phyloP scores from a whole-genome alignment of 192 early-diverging fungal genomes.

The Mortierella hygrophila region DNA sequence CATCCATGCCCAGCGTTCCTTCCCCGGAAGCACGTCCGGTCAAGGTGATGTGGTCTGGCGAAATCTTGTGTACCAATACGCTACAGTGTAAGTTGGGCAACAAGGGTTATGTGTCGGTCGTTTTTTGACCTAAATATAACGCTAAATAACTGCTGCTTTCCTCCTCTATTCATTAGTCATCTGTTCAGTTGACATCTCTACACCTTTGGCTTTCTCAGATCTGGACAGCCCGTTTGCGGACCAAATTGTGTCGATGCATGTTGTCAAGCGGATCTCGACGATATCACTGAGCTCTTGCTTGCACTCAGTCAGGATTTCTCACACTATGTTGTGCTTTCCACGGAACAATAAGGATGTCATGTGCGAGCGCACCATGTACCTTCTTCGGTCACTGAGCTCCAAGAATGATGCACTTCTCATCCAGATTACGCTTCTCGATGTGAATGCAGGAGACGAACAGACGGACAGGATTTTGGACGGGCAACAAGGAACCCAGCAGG shows the following conservation, averaged over 20 bases:
- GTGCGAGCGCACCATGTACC: constrained; percentile 21
- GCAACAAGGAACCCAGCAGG: neutral
- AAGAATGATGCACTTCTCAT: constrained; percentile 26
- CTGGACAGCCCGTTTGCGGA: neutral
- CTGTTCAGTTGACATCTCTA: neutral
- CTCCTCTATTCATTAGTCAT: neutral
- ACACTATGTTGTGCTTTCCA: constrained; percentile 26
- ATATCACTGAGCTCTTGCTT: constrained; percentile 9
- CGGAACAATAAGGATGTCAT: neutral
- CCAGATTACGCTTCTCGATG: constrained; percentile 7
- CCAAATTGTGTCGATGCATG: constrained; percentile 20
- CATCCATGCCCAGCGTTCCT: neutral
- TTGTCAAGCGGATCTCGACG: constrained; percentile 20
- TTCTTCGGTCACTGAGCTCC: constrained; percentile 16
- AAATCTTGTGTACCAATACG: constrained; percentile 9
- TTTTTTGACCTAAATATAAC: too few relatives aligned
- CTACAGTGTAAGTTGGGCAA: constrained; percentile 15
- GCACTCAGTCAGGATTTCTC: constrained; percentile 6
- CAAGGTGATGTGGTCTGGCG: constrained; percentile 24
- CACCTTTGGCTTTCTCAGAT: neutral
- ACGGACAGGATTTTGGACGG: neutral
- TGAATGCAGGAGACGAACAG: neutral
- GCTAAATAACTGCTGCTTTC: neutral
- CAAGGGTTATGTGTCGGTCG: too few relatives aligned
- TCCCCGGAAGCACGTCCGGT: neutral